Percentiles rank a stretch among this genome's conserved stretches.
Evolutionary conservation across 1,284 basidiomycete genomes (phyloP).

Genomic region (Bjerkandera adusta): DNA sequence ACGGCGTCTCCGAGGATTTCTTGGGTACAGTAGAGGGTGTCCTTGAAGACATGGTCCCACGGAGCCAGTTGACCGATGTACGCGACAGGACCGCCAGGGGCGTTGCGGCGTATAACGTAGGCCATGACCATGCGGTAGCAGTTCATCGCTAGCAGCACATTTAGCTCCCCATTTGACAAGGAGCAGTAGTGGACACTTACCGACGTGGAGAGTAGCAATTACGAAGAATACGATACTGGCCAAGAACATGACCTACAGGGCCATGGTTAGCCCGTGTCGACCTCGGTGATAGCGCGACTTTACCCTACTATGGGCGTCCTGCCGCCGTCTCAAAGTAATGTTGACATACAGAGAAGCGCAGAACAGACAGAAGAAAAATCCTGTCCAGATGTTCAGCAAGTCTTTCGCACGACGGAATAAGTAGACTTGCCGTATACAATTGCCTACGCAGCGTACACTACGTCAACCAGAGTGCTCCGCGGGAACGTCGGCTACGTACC

Average conservation of each 20-base stretch:
- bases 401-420: not conserved
- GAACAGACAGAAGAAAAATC: constrained; percentile 21
- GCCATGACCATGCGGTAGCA: constrained; percentile 28
- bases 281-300: not conserved
- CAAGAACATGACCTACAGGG: constrained; percentile 16
- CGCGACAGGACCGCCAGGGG: constrained; percentile 24
- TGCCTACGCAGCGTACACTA: constrained; percentile 8
- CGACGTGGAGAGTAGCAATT: constrained; percentile 18
- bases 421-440: constrained; percentile 17
- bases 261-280: not conserved
- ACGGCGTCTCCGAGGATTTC: constrained; percentile 31
- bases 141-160: constrained; percentile 24
- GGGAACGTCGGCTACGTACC: constrained; percentile 9
- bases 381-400: constrained; percentile 6
- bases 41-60: constrained; percentile 33
- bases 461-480: not conserved
- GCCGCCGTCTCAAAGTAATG: constrained; percentile 16
- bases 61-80: constrained; percentile 28
- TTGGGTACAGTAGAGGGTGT: constrained; percentile 28
- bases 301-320: constrained; percentile 18
- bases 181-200: constrained; percentile 3
- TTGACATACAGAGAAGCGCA: constrained; percentile 17
- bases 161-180: not conserved
- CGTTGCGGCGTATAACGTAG: constrained; percentile 25
- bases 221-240: constrained; percentile 16